Conservation (phyloP, 345 rosid genomes). For the Jatropha curcas region DNA sequence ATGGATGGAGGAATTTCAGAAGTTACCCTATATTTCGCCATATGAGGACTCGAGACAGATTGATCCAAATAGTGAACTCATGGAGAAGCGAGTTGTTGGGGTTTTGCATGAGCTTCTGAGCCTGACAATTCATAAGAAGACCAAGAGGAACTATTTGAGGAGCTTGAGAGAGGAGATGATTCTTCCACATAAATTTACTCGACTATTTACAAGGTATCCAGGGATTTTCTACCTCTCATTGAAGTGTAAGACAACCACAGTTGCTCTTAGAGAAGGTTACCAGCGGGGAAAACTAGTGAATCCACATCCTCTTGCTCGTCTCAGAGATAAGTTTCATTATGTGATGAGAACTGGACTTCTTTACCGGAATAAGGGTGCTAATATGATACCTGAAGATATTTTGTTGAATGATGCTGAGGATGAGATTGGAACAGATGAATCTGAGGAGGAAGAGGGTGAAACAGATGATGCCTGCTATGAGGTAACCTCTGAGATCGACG, state of each 20-base stretch:
- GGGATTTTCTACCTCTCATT: conserved; percentile 91
- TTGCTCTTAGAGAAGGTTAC: conserved; percentile 85
- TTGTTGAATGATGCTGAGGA: conserved; percentile 41
- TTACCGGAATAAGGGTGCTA: conserved; percentile 65
- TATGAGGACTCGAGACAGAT: conserved; percentile 75
- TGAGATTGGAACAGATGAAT: conserved; percentile 39
- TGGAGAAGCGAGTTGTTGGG: conserved; percentile 97
- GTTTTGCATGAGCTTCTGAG: conserved; percentile 87
- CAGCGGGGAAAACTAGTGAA: conserved; percentile 68
- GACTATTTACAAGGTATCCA: conserved; percentile 84
- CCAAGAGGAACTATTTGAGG: conserved; percentile 93
- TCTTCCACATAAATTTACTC: conserved; percentile 87
- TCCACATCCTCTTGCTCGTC: conserved; percentile 77
- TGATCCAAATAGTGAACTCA: conserved; percentile 79
- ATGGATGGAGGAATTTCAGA: conserved; percentile 99
- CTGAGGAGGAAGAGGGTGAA: conserved; percentile 55
- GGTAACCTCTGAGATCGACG: conserved; percentile 48
- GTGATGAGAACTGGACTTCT: conserved; percentile 92
- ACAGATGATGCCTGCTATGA: conserved; percentile 42
- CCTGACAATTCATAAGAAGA: conserved; percentile 90
- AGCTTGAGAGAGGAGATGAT: conserved; percentile 77
- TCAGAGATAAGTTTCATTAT: conserved; percentile 72
- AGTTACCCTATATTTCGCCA: conserved; percentile 89
- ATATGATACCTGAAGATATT: conserved; percentile 51
- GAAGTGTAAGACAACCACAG: conserved; percentile 95